Evolutionary conservation across 2,329 filamentous ascomycete genomes (phyloP), one percentile per base, ranked within the genome.

Genomic region (Colletotrichum agaves): DNA sequence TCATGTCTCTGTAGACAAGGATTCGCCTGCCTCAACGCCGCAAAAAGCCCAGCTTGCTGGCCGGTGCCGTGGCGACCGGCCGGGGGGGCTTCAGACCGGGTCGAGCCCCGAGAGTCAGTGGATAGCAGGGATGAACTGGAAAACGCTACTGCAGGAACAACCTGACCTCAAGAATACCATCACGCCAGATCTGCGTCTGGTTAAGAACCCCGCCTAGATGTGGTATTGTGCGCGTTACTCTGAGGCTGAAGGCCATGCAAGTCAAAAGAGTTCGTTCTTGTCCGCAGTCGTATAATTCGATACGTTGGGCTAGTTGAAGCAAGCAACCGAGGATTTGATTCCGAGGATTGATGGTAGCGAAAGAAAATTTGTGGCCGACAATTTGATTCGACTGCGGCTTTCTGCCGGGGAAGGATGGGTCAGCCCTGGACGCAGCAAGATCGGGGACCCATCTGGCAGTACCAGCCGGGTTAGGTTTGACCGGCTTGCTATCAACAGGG

Each of bases 131-230:
- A 63, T 44, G 44, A 60, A 62, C 47, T 47, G 47, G 52, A 33
- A 37, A 19, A 56, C 64, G 55, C 64, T 65, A 70, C 60, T 70
- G 60, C 65, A 70, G 60, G 68, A 57, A 69, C 68, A 61, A 44
- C 53, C 11, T 53, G 58, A 46, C 50, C 41, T 21, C 21, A 41
- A 47, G 62, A 56, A 65, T 41, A 62, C 58, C 46, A 64, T 49
- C 64, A 41, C 35, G 55, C 41, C 61, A 66, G 62, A 58, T 47
- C 52, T 61, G 27, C 39, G 19, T 59, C 50, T 37, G 17, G 56
- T 31, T 27, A 17, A 37, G 31, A 15, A 39, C 21, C 33, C 52
- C 35, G 33, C 52, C 35, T 56, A 13, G 43, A 41, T 49, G 56
- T 47, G 27, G 15, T 37, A 5, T 53, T n/a, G 19, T 31, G 41